A percentile compares a stretch with the other conserved stretches of the same genome.
These are phyloP conservation scores for Phytopythium montanum DNA, from an alignment of 352 stramenopile genomes.

Conservation along the genomic window DNA sequence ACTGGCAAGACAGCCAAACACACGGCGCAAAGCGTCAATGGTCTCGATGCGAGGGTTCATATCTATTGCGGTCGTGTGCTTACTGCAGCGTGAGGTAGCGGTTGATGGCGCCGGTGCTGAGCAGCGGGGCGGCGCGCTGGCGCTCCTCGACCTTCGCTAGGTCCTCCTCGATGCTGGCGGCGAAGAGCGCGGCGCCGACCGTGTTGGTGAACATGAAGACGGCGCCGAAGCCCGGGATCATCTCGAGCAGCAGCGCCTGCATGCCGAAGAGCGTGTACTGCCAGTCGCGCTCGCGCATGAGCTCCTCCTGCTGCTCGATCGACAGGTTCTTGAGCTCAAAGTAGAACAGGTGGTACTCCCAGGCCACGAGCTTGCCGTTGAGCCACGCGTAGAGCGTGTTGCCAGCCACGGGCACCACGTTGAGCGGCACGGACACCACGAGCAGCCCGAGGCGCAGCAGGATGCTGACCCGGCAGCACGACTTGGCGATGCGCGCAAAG, in stretches of 20 bases:
- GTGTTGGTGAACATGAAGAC: constrained; percentile 76
- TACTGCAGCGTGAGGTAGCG: constrained; percentile 6
- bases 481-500: constrained; percentile 36
- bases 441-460: constrained; percentile 44
- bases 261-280: constrained; percentile 71
- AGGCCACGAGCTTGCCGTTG: constrained; percentile 63
- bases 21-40: too few relatives aligned
- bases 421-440: constrained; percentile 58
- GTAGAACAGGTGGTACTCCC: constrained; percentile 75
- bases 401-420: constrained; percentile 62
- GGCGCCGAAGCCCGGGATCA: constrained; percentile 60
- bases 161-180: constrained; percentile 58
- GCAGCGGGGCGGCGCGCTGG: background rate
- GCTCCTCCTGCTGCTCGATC: constrained; percentile 53
- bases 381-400: constrained; percentile 62
- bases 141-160: constrained; percentile 5
- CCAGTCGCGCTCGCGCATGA: constrained; percentile 40
- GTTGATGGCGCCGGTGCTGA: constrained; percentile 6
- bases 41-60: background rate
- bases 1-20: too few relatives aligned
- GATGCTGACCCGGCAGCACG: constrained; percentile 60
- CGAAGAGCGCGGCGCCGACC: constrained; percentile 61
- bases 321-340: constrained; percentile 64
- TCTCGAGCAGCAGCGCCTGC: constrained; percentile 68
- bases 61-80: background rate